Evolutionary conservation across 352 stramenopile species (phyloP), one percentile per base, ranked within the genome.

Genomic region (Ophiocytium majus): DNA sequence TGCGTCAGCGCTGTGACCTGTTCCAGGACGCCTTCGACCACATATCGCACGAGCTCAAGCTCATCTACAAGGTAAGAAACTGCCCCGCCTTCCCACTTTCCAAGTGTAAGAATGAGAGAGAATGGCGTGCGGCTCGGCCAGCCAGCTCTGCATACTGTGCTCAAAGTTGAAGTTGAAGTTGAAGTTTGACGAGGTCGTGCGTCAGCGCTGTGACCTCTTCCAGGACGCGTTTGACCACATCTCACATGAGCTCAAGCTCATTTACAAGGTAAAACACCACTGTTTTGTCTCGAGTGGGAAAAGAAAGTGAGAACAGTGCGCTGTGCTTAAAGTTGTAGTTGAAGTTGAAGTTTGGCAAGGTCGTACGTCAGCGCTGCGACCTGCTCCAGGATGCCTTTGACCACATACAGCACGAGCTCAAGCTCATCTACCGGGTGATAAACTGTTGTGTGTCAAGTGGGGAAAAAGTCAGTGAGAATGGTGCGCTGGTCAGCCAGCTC

Each of bases 371-470:
- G 19, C 85, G 85, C 49, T 81, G 85, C 64, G 81, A 87, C 71
- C 43, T 71, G 14, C 87, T 89, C 74, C 82, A 87, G 81, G 76
- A 85, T 33, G 85, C 85, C 43, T 89, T 86, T 64, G 79, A 35
- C 49, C 85, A 87, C 43, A 76, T 89, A 36, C 78, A 81, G 34
- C 50, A 84, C 0, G 83, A 85, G 19, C 85, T 89, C 50, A 81
- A 82, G 63, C 82, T 74, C 36, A 89, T 89, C 35, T 89, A 89
- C 85, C 87, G 87, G 85, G 85, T 89, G n/a, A n/a, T n/a, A n/a
- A n/a, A n/a, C n/a, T n/a, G n/a, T n/a, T n/a, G n/a, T n/a, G n/a
- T n/a, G n/a, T n/a, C n/a, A n/a, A n/a, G n/a, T n/a, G n/a, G n/a
- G n/a, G n/a, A n/a, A n/a, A n/a, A n/a, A n/a, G n/a, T n/a, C n/a